phyloP scores from a whole-genome alignment of 805 yeast species.

The Metschnikowia continentalis region DNA sequence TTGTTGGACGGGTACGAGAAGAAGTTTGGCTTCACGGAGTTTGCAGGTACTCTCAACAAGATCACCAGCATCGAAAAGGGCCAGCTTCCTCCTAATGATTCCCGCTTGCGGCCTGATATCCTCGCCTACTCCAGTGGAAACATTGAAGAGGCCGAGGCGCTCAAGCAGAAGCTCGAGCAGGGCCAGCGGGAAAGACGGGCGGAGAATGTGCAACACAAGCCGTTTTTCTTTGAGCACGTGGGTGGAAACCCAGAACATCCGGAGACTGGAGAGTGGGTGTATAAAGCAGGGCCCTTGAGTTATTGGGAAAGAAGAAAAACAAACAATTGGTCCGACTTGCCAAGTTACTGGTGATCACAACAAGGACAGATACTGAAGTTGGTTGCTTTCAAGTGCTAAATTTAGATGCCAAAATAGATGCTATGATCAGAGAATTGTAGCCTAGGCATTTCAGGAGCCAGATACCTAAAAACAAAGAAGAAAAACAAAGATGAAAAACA shows the following conservation, averaged over 20 bases:
- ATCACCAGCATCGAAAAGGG: constrained; percentile 67
- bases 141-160: constrained; percentile 63
- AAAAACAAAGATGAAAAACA: too few relatives aligned
- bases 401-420: too few relatives aligned
- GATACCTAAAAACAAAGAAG: too few relatives aligned
- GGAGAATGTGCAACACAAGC: constrained; percentile 44
- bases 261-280: constrained; percentile 50
- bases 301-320: constrained; percentile 78
- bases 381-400: too few relatives aligned
- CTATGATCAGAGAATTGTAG: too few relatives aligned
- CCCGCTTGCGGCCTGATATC: constrained; percentile 87
- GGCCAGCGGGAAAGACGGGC: constrained; percentile 75
- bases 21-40: constrained; percentile 83
- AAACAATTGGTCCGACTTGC: constrained; percentile 56
- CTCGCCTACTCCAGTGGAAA: constrained; percentile 65
- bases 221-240: constrained; percentile 58
- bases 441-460: too few relatives aligned
- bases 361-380: too few relatives aligned
- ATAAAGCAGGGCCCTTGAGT: constrained; percentile 52
- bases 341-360: constrained; percentile 50
- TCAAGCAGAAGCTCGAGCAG: constrained; percentile 70
- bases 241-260: constrained; percentile 26
- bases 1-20: constrained; percentile 53
- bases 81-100: constrained; percentile 76
- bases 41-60: constrained; percentile 77